These are phyloP conservation scores for Pichia occidentalis DNA, from an alignment of 805 yeast genomes.

Conservation along the genomic window DNA sequence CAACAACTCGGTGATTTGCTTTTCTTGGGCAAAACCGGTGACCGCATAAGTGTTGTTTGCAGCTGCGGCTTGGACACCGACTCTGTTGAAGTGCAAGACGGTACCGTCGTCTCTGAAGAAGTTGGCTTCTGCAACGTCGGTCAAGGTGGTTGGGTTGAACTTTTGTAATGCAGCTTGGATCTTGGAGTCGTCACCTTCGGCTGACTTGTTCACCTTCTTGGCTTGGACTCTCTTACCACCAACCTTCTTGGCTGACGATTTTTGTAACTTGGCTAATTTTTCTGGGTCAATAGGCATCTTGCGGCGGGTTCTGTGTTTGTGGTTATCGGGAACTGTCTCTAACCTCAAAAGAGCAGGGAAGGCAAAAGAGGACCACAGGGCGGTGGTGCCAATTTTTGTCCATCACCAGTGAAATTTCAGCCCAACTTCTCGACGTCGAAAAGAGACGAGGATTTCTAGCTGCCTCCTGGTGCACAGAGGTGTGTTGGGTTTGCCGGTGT, in stretches of 20 bases:
- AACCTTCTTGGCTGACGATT: constrained; percentile 75
- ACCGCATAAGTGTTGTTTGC: constrained; percentile 88
- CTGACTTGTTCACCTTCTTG: constrained; percentile 60
- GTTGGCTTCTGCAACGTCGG: constrained; percentile 93
- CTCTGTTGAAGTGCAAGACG: constrained; percentile 93
- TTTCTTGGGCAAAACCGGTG: constrained; percentile 92
- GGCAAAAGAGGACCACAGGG: neutral
- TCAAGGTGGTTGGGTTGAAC: constrained; percentile 81
- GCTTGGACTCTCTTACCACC: constrained; percentile 88
- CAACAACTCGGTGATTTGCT: constrained; percentile 83
- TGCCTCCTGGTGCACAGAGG: too few species aligned
- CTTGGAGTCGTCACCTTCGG: constrained; percentile 85
- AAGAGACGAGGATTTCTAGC: too few species aligned
- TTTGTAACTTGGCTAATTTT: constrained; percentile 87
- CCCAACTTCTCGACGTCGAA: constrained; percentile 5
- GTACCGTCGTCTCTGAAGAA: constrained; percentile 95
- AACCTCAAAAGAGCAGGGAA: too few species aligned
- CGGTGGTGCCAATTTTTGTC: neutral
- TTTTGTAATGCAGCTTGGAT: constrained; percentile 83
- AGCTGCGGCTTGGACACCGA: constrained; percentile 91
- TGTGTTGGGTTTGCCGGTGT: too few species aligned
- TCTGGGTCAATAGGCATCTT: constrained; percentile 88
- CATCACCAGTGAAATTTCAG: neutral
- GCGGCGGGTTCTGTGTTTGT: too few species aligned
- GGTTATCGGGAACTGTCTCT: too few species aligned